Base-by-base conservation (phyloP, 371 early-diverging fungal species). In the Actinomortierella wolfii region DNA sequence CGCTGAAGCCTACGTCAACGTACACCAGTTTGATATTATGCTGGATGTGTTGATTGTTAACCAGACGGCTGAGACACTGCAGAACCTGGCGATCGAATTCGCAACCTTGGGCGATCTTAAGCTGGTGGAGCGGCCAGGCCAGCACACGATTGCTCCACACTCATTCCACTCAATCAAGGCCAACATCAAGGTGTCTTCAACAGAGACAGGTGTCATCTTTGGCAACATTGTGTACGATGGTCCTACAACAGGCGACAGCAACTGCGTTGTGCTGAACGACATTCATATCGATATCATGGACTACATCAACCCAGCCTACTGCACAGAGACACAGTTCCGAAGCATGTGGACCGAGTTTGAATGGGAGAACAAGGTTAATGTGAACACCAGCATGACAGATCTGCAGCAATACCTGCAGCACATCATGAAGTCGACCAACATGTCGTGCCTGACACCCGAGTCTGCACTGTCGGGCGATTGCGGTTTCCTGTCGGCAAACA, bases 291-390 rank as follows among this genome's bases (percentile, higher is more conserved):
- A 98, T 68, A 98, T 98, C 65, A 94, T 97, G 95, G 98, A 98
- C 76, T 97, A 97, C 76, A 96, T 98, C 78, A 92, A 94, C 59
- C 95, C 97, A 21, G 94, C 94, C 29, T 79, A 78, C 56, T 96
- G 96, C 82, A 90, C 87, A 26, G 94, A 96, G 69, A 91, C 91
- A 42, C 92, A 93, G 86, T 98, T 98, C 92, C 88, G 96, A 52
- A 78, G 86, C 64, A 96, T 95, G 95, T 98, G 99, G 99, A 92
- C 91, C 54, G 97, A 97, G 79, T 97, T 97, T 80, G 98, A 98
- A 80, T 98, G 99, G 99, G 99, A 98, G 78, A 98, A 98, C 86
- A 97, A 97, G 86, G 94, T 98, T 67, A 94, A 93, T 60, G 95
- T 97, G 52, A 92, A 91, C 70, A 96, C 97, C 15, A 92, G 89